Evolutionary conservation across 2,329 filamentous ascomycete genomes (phyloP).

Genomic region (Sarocladiaceae sp.): DNA sequence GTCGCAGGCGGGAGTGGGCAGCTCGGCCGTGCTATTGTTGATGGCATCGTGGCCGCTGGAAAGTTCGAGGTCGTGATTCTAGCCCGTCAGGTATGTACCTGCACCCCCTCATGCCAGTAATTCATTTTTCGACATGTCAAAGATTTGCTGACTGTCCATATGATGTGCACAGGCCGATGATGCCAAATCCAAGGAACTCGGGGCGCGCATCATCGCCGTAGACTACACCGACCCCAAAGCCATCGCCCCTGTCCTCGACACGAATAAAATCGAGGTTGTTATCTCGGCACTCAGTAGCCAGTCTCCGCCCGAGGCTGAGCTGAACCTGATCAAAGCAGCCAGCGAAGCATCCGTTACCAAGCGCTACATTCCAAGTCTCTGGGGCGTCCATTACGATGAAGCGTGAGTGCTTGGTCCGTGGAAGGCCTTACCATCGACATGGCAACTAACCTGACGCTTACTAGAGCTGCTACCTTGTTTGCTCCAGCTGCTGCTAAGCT

Average conservation of each 20-base stretch:
- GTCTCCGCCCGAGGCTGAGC: constrained; percentile 26
- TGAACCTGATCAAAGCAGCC: constrained; percentile 40
- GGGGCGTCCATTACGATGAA: constrained; percentile 24
- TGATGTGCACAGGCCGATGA: constrained; percentile 12
- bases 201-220: constrained; percentile 19
- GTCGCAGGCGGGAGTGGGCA: constrained; percentile 42
- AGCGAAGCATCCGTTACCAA: constrained; percentile 30
- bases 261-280: constrained; percentile 37
- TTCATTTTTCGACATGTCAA: no score
- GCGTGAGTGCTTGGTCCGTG: background rate
- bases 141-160: background rate
- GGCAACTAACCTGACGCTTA: no score
- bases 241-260: constrained; percentile 21
- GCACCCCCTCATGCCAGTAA: no score
- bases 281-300: constrained; percentile 36
- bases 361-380: constrained; percentile 39
- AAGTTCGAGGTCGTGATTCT: constrained; percentile 36
- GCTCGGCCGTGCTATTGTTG: constrained; percentile 42
- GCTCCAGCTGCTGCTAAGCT: background rate
- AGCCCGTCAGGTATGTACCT: constrained; percentile 31
- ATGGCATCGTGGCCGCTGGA: constrained; percentile 29
- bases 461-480: background rate
- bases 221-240: constrained; percentile 22
- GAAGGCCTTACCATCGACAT: background rate
- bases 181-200: constrained; percentile 17